A percentile compares a stretch with the other conserved stretches of the same genome.
Evolutionary conservation across 805 yeast species (phyloP).

Genomic region (Candida methanosorbosa): DNA sequence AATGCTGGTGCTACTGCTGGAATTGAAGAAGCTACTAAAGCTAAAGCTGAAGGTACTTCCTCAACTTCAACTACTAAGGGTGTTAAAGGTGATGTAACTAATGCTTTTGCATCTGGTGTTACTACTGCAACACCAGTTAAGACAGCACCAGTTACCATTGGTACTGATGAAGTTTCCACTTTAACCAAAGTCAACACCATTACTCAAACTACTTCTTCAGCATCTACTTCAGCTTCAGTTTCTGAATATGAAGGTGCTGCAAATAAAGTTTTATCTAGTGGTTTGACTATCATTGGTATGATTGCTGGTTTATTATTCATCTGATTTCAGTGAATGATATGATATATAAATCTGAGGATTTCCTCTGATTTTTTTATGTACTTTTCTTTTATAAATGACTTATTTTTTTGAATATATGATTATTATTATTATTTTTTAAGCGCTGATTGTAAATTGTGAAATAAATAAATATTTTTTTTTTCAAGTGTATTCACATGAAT

Average conservation of each 20-base stretch:
- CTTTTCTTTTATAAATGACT: no score
- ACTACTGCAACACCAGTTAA: neutral
- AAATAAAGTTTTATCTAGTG: neutral
- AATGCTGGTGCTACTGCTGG: neutral
- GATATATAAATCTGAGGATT: no score
- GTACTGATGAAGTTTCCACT: neutral
- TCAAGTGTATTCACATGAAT: no score
- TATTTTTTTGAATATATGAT: no score
- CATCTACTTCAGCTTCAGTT: neutral
- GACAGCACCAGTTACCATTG: neutral
- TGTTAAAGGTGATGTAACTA: neutral
- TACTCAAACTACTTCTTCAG: neutral
- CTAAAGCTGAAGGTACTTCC: neutral
- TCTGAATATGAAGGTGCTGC: constrained; percentile 1
- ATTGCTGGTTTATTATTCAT: constrained; percentile 1
- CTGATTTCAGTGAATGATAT: no score
- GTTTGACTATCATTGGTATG: neutral
- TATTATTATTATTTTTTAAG: no score
- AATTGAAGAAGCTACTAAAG: neutral
- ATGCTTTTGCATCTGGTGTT: neutral
- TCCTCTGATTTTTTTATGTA: no score
- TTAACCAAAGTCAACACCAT: neutral
- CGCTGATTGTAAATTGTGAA: neutral
- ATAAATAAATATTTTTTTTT: no score
- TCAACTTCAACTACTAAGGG: neutral